Base-by-base conservation (phyloP, 331 rosid species). In the Saraca asoca region DNA sequence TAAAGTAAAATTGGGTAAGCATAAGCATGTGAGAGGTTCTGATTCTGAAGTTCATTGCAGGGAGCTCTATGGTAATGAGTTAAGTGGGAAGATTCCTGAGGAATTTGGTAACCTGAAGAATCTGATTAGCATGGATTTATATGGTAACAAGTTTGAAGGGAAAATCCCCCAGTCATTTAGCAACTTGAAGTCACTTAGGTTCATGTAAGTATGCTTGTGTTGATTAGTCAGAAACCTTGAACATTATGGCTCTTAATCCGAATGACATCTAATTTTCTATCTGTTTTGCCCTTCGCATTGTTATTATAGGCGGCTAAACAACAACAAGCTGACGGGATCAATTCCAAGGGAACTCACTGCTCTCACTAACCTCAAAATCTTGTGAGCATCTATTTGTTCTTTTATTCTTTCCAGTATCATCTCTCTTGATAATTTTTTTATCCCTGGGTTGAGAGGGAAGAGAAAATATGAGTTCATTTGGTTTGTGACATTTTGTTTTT, bases 111-210 rank as follows among this genome's bases (percentile, higher is more conserved):
- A 83, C 35, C 74, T 94, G 80, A 80, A 86, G 69, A 59, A 65
- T 37, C 92, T 94, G 39, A 68, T 90, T 42, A 91, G 97, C 86
- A 74, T 94, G 96, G 98, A 94, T 86, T 44, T 94, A 81, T 94
- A 94, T 66, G 81, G 61, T 54, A 90, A 94, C 89, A 88, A 75
- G 54, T 86, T 94, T 3, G 86, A 83, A 66, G 96, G 98, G 0
- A 63, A 79, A 46, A 84, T 94, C 62, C 98, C 97, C 13, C 86
- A 83, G 73, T 85, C 98, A 73, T 80, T 94, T 31, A 77, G 87
- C 79, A 86, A 82, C 68, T 77, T 94, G 83, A 83, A 88, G 82
- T 94, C 97, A 45, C 88, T 94, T 63, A 86, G 80, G 83, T 94
- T 86, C 85, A 39, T 94, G 98, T 93, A 74, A 86, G 92, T 67